Evolutionary conservation across 192 early-diverging fungal genomes (phyloP), one percentile per base, ranked within the genome.

Genomic region (Entomortierella beljakovae): DNA sequence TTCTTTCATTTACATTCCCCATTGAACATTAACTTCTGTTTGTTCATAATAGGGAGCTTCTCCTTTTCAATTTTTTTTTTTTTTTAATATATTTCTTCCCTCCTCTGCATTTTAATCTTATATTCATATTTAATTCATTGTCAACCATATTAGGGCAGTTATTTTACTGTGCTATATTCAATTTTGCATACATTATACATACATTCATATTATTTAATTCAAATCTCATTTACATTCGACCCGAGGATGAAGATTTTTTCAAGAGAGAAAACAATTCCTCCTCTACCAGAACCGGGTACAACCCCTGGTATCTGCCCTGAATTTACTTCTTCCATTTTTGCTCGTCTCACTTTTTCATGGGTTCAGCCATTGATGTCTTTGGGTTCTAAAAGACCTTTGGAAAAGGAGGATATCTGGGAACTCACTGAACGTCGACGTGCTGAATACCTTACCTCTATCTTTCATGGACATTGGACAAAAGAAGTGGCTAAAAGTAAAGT

Each of bases 371-470:
- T 87, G 79, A 87, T 88, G 83, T 86, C 73, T 73, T 84, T 85
- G n/a, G 94, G 89, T n/a, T 89, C 89, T 59, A 81, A 83, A 67
- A 85, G 89, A 6, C 85, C 89, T 2, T 71, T 92, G 6, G 86
- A 92, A 65, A 86, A 81, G 57, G 83, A 83, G n/a, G 88, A 93
- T 70, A 54, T 93, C 31, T 90, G 89, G 61, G 60, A 65, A 13
- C 35, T 85, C 28, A 79, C 67, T 20, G 83, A 85, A 31, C 28
- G 31, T 26, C 58, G 81, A 38, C 60, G 68, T 16, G 71, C 83
- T n/a, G 51, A 31, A 48, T 72, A 76, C 46, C 1, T 85, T 9
- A 48, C 57, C 2, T 58, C 43, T 13, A 31, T 51, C 1, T 85
- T 85, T 42, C 71, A 80, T 51, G 28, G 68, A 23, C 28, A 61